Evolutionary conservation across 2,329 filamentous ascomycete genomes (phyloP), one percentile per base, ranked within the genome.

Genomic region (Ramularia collo-cygni): DNA sequence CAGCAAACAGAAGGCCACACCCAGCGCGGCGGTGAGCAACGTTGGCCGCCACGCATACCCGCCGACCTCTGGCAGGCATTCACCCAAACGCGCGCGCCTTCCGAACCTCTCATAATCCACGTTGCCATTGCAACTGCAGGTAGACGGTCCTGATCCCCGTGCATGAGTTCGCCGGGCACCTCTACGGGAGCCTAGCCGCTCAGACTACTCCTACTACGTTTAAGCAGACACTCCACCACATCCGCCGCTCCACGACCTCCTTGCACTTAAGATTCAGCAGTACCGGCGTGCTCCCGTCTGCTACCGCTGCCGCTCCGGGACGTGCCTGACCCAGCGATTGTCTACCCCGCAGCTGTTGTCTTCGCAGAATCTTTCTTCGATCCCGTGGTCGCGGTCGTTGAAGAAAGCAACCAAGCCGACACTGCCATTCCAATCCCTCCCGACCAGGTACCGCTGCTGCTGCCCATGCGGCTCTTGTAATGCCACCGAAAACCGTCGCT

Each of bases 401-500:
- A 17, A 10, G 6, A 12, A n/a, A 37, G 15, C 12, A 37, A 4
- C 18, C 18, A 10, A 14, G 5, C n/a, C 7, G n/a, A 13, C 28
- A 8, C 24, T 16, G 12, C 10, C 10, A 16, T 16, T 9, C 9
- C 21, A 28, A 21, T 26, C 14, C 30, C 24, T 24, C 29, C 28
- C 40, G 31, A 35, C 27, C 38, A 31, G 26, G 13, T 17, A 21
- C 21, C 34, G 37, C 12, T 21, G 21, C 16, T 31, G 8, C 28
- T 43, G 37, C 38, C 45, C 48, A 46, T 55, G 53, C 39, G 40
- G 35, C 44, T 42, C 32, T 44, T 43, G 52, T 54, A 43, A 53
- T 57, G 47, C 55, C 53, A 51, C 49, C 59, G 53, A 92, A 89
- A 69, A 92, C 85, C 40, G 87, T 94, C 58, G 90, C 89, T 60